phyloP scores from a whole-genome alignment of 1,139 yeast species.

The Dujonia santamariae region DNA sequence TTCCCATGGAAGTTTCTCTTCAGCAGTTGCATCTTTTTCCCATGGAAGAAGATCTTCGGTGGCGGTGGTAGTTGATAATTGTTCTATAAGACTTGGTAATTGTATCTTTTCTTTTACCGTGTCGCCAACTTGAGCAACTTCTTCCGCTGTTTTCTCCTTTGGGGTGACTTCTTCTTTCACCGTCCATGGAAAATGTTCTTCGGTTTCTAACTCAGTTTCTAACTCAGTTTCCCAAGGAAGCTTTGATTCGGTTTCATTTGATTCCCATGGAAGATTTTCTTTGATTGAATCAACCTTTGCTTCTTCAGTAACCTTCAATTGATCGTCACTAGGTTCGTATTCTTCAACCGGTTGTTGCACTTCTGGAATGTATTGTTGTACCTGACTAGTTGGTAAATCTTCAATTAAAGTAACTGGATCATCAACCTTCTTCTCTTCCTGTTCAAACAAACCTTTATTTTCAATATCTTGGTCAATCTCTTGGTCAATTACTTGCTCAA shows the following conservation, averaged over 20 bases:
- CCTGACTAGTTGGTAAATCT: conserved; percentile 13
- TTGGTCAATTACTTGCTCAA: too few species aligned
- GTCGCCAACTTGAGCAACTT: neutral
- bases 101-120: neutral
- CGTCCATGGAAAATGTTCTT: conserved; percentile 1
- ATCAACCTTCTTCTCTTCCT: neutral
- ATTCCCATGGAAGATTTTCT: conserved; percentile 11
- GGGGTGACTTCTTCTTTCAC: neutral
- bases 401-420: conserved; percentile 15
- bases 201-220: conserved; percentile 1
- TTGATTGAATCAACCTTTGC: too few species aligned
- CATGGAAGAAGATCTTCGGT: too few species aligned
- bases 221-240: neutral
- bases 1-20: conserved; percentile 4
- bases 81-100: too few species aligned
- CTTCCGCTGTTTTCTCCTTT: neutral
- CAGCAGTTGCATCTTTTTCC: conserved; percentile 2
- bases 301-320: conserved; percentile 11
- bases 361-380: conserved; percentile 15
- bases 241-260: neutral
- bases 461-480: too few species aligned
- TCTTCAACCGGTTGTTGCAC: conserved; percentile 3
- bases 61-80: too few species aligned
- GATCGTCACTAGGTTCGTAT: conserved; percentile 13
- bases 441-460: too few species aligned